phyloP scores from a whole-genome alignment of 768 basidiomycete species.

The Boletellus ananiceps region DNA sequence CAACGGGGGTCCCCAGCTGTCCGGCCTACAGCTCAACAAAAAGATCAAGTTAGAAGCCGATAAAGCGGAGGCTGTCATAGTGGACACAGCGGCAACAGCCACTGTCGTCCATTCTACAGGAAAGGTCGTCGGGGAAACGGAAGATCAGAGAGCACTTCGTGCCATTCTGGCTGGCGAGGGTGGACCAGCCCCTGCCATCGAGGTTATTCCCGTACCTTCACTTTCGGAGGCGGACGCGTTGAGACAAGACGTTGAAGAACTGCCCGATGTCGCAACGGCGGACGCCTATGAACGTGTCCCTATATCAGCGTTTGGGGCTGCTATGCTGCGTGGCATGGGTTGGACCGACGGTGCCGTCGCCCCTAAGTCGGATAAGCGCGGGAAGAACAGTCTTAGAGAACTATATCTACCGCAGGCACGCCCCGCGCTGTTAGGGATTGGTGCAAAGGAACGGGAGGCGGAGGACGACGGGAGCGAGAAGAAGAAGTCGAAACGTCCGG shows the following conservation, averaged over 20 bases:
- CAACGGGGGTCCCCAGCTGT: conserved; percentile 67
- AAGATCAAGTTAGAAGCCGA: conserved; percentile 30
- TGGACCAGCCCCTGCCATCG: conserved; percentile 41
- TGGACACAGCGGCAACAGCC: not conserved
- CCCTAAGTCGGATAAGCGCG: conserved; percentile 49
- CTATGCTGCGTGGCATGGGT: conserved; percentile 93
- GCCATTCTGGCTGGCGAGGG: conserved; percentile 62
- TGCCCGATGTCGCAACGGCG: conserved; percentile 71
- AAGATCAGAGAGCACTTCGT: conserved; percentile 77
- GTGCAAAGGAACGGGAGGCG: conserved; percentile 82
- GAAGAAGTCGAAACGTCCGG: conserved; percentile 45
- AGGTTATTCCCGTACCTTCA: conserved; percentile 56
- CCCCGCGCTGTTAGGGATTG: conserved; percentile 86
- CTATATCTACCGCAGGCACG: conserved; percentile 80
- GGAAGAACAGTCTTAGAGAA: conserved; percentile 53
- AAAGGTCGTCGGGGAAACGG: conserved; percentile 48
- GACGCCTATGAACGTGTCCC: conserved; percentile 91
- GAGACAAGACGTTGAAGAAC: conserved; percentile 73
- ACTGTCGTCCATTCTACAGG: conserved; percentile 13
- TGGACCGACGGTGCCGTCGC: conserved; percentile 85
- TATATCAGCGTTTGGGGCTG: conserved; percentile 88
- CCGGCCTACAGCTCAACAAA: conserved; percentile 58
- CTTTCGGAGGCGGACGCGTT: conserved; percentile 80
- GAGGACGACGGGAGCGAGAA: conserved; percentile 64
- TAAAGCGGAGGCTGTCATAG: conserved; percentile 16